phyloP scores from a whole-genome alignment of 768 basidiomycete species.

The Amanita pallidorosea region DNA sequence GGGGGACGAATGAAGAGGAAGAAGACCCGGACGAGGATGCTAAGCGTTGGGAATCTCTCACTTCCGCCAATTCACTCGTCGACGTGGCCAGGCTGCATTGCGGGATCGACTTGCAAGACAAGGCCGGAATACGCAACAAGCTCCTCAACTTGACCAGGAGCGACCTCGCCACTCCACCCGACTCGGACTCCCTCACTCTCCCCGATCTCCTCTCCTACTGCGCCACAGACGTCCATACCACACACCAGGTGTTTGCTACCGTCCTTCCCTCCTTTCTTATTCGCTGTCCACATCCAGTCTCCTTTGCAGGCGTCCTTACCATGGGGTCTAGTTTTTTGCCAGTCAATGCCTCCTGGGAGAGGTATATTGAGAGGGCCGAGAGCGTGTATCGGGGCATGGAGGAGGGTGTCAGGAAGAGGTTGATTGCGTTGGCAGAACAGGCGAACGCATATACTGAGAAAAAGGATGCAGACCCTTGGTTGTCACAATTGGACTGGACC shows the following conservation, averaged over 20 bases:
- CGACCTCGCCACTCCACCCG: conserved; percentile 51
- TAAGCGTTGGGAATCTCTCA: conserved; percentile 87
- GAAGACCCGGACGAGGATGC: conserved; percentile 19
- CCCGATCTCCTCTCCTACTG: conserved; percentile 79
- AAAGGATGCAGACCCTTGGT: conserved; percentile 46
- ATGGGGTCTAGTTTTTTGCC: conserved; percentile 92
- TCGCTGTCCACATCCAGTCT: conserved; percentile 85
- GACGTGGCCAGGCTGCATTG: conserved; percentile 92
- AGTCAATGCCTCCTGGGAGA: conserved; percentile 84
- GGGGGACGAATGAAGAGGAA: conserved; percentile 18
- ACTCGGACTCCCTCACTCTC: conserved; percentile 49
- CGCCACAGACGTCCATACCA: conserved; percentile 73
- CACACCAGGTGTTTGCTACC: conserved; percentile 67
- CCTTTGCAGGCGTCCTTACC: conserved; percentile 80
- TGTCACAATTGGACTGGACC: conserved; percentile 91
- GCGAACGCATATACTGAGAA: too few species aligned
- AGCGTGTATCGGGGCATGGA: conserved; percentile 59
- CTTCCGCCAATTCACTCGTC: conserved; percentile 82
- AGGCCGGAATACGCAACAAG: not conserved
- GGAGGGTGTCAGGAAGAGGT: conserved; percentile 59
- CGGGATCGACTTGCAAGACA: conserved; percentile 41
- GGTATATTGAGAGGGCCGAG: conserved; percentile 74
- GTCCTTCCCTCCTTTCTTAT: conserved; percentile 74
- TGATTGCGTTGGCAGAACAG: conserved; percentile 60
- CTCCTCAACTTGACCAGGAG: conserved; percentile 47